Percentiles rank a stretch among this genome's conserved stretches.
These are phyloP conservation scores for Ceratocystis huliohia DNA, from an alignment of 2,329 filamentous ascomycete species.

Conservation along the genomic window DNA sequence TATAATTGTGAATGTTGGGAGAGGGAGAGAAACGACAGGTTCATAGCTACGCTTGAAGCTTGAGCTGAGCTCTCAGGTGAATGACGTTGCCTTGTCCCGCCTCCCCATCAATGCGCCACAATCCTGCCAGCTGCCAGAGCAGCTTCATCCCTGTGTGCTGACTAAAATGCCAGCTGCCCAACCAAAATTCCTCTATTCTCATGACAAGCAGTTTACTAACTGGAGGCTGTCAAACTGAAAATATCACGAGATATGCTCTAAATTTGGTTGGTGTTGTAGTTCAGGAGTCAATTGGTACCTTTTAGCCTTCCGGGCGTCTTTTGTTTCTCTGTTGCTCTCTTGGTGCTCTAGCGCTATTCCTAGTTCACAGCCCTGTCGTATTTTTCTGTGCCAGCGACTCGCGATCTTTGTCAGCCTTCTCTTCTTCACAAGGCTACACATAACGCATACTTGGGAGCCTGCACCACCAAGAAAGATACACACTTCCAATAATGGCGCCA, in stretches of 20 bases:
- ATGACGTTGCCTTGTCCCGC: slow-evolving; percentile 19
- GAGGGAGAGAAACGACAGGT: not conserved
- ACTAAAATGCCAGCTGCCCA: slow-evolving; percentile 17
- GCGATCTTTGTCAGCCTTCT: slow-evolving; percentile 21
- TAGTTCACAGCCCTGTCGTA: slow-evolving; percentile 12
- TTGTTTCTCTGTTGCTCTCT: not conserved
- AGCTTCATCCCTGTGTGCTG: slow-evolving; percentile 1
- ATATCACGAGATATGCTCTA: not conserved
- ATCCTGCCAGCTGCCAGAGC: slow-evolving; percentile 5
- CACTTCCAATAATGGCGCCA: slow-evolving; percentile 14
- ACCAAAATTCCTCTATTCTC: not conserved
- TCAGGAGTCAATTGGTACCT: not conserved
- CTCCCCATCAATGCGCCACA: not conserved
- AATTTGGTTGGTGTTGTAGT: not conserved
- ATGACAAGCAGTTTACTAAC: not conserved
- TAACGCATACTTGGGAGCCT: slow-evolving; percentile 21
- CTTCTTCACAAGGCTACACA: slow-evolving; percentile 23
- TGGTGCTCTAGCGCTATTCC: not conserved
- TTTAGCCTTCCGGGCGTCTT: not conserved
- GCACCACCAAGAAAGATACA: not conserved
- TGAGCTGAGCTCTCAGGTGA: slow-evolving; percentile 21
- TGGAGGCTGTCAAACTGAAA: not conserved
- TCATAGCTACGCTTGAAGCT: slow-evolving; percentile 13
- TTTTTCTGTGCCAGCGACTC: slow-evolving; percentile 1
- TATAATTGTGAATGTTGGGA: not conserved